These are phyloP conservation scores for Earliella scabrosa DNA, from an alignment of 1,284 basidiomycete species.

Conservation along the genomic window DNA sequence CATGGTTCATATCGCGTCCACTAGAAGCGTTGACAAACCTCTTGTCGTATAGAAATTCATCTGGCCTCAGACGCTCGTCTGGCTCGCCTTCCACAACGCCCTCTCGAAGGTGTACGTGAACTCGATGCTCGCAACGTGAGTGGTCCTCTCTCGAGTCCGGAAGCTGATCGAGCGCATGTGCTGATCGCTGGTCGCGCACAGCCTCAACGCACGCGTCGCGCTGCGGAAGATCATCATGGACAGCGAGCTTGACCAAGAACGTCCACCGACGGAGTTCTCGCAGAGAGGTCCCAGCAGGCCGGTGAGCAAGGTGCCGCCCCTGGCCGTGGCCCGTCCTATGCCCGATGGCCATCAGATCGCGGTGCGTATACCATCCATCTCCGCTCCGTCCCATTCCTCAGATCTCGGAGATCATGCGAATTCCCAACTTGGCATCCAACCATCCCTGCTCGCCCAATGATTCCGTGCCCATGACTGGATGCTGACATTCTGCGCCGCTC, in stretches of 20 bases:
- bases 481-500: not conserved
- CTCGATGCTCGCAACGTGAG: conserved; percentile 25
- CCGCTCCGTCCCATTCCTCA: not conserved
- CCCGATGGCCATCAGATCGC: not conserved
- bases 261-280: conserved; percentile 7
- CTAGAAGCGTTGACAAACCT: not conserved
- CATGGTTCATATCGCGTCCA: not conserved
- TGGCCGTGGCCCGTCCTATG: not conserved
- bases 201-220: conserved; percentile 18
- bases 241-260: not conserved
- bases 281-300: not conserved
- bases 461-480: not conserved
- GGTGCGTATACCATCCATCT: conserved; percentile 1
- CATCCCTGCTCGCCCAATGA: not conserved
- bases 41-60: conserved; percentile 11
- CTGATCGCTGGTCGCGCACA: not conserved
- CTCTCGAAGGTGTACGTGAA: conserved; percentile 22
- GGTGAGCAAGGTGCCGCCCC: not conserved
- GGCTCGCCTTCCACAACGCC: conserved; percentile 23
- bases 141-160: not conserved
- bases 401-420: too few species aligned
- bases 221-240: conserved; percentile 17
- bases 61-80: conserved; percentile 16
- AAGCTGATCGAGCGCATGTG: not conserved
- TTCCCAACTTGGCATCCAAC: too few species aligned